These are phyloP conservation scores for Fusarium armeniacum DNA, from an alignment of 2,329 filamentous ascomycete genomes.

Conservation along the genomic window DNA sequence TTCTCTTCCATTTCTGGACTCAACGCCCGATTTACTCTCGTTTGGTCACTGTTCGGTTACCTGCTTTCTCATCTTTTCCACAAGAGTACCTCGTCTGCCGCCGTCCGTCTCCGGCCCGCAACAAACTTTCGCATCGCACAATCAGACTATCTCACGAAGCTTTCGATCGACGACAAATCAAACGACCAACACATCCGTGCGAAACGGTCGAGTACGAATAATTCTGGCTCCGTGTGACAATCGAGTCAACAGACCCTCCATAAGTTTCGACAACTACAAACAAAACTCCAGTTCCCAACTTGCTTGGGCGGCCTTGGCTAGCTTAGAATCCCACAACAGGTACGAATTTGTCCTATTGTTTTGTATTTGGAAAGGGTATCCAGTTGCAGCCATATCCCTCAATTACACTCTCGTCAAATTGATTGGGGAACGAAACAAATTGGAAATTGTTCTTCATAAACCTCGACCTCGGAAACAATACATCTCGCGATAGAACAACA, in stretches of 20 bases:
- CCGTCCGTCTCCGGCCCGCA: conserved; percentile 43
- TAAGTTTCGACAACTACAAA: conserved; percentile 15
- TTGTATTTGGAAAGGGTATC: not conserved
- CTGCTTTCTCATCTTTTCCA: conserved; percentile 34
- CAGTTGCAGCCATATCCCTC: not conserved
- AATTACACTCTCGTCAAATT: not conserved
- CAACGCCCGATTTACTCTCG: conserved; percentile 33
- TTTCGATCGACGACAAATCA: conserved; percentile 27
- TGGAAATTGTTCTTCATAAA: not conserved
- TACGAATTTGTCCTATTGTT: conserved; percentile 27
- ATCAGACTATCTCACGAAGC: conserved; percentile 35
- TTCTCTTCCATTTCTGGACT: conserved; percentile 41
- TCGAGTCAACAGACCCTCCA: conserved; percentile 6
- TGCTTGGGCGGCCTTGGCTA: conserved; percentile 3
- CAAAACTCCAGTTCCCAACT: conserved; percentile 17
- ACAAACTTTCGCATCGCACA: conserved; percentile 46
- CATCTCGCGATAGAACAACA: not conserved
- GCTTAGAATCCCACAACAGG: conserved; percentile 31
- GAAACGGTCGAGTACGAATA: conserved; percentile 34
- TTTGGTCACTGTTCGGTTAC: conserved; percentile 27
- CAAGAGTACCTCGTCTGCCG: conserved; percentile 45
- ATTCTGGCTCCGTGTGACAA: conserved; percentile 16
- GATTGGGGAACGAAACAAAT: not conserved
- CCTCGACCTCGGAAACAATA: not conserved
- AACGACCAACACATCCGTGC: conserved; percentile 15